Conservation (phyloP, 1,139 yeast genomes). For the Nadsonia commutata region DNA sequence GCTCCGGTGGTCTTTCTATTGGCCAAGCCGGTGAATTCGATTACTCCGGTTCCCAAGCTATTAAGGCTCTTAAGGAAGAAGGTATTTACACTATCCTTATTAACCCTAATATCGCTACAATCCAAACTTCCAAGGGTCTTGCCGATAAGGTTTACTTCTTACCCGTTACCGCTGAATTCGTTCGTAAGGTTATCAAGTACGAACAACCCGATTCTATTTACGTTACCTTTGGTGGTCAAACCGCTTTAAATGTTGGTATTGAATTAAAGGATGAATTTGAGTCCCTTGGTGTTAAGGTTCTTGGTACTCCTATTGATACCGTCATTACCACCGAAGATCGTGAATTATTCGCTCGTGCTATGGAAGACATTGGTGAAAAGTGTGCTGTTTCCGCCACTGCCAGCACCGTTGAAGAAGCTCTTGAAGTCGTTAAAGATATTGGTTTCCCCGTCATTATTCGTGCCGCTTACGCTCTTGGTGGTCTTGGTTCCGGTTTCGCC, state of each 20-base stretch:
- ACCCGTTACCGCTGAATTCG: conserved; percentile 94
- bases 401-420: conserved; percentile 61
- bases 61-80: conserved; percentile 83
- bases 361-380: conserved; percentile 89
- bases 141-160: conserved; percentile 96
- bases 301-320: conserved; percentile 94
- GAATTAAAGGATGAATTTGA: conserved; percentile 91
- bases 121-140: conserved; percentile 93
- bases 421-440: conserved; percentile 68
- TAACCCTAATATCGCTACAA: conserved; percentile 96
- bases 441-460: conserved; percentile 95
- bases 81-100: conserved; percentile 90
- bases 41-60: conserved; percentile 84
- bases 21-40: conserved; percentile 99
- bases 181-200: conserved; percentile 82
- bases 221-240: conserved; percentile 97
- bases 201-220: conserved; percentile 97
- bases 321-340: conserved; percentile 96
- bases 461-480: conserved; percentile 96
- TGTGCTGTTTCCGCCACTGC: conserved; percentile 92
- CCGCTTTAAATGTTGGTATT: conserved; percentile 92
- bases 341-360: conserved; percentile 84
- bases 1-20: conserved; percentile 96
- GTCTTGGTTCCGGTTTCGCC: conserved; percentile 97
- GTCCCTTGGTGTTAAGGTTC: conserved; percentile 77